Conservation (phyloP, 306 rosid genomes). For the Cicer cuneatum region DNA sequence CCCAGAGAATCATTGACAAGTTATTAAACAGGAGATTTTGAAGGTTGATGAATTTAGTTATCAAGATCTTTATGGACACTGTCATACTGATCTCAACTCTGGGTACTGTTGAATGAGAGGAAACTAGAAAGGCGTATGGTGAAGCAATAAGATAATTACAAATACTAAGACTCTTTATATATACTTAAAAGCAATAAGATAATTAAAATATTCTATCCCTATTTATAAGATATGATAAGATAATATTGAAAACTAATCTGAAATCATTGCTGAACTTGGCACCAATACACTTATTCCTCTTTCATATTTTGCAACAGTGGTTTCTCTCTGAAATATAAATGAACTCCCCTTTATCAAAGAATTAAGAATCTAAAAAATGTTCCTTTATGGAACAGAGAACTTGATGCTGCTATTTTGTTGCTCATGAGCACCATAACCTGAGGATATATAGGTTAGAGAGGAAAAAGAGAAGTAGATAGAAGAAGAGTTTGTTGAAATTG, state of each 20-base stretch:
- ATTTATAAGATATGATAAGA: no score
- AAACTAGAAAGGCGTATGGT: no score
- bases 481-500: not conserved
- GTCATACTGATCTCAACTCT: not conserved
- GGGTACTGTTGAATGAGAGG: no score
- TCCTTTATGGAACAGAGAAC: not conserved
- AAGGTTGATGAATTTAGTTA: not conserved
- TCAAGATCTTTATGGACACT: not conserved
- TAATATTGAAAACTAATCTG: no score
- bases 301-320: not conserved
- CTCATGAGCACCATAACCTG: not conserved
- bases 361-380: not conserved
- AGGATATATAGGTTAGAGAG: not conserved
- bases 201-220: no score
- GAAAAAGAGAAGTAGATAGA: not conserved
- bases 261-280: not conserved
- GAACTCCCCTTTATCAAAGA: not conserved
- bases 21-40: not conserved
- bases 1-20: not conserved
- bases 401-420: slow-evolving; percentile 5
- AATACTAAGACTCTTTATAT: no score
- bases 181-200: no score
- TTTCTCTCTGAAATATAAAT: not conserved
- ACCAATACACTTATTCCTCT: not conserved
- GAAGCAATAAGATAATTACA: no score